A percentile compares a stretch with the other conserved stretches of the same genome.
Evolutionary conservation across 371 early-diverging fungal genomes (phyloP).

Genomic region (Mucor indicus): DNA sequence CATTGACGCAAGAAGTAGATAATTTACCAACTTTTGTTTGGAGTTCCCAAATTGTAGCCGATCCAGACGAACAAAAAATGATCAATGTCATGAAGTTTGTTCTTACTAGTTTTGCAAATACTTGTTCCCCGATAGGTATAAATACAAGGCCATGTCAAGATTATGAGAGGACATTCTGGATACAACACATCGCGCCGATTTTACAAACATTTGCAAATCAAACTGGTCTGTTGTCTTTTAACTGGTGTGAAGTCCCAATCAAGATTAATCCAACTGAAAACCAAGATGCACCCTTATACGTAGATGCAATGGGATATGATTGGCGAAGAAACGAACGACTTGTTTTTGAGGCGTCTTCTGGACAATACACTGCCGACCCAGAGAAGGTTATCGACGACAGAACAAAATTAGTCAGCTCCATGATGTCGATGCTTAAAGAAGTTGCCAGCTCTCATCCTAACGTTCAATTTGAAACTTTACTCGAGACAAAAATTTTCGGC

Average conservation of each 20-base stretch:
- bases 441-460: conserved; percentile 6
- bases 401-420: conserved; percentile 4
- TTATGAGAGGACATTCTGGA: conserved; percentile 4
- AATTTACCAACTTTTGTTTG: conserved; percentile 1
- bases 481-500: conserved; percentile 4
- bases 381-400: conserved; percentile 13
- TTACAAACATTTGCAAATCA: conserved; percentile 7
- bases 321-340: conserved; percentile 1
- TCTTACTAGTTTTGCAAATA: background rate
- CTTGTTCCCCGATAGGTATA: background rate
- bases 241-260: conserved; percentile 3
- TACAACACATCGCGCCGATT: background rate
- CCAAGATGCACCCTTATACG: background rate
- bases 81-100: conserved; percentile 1
- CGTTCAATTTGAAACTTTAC: conserved; percentile 2
- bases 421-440: conserved; percentile 10
- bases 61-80: background rate
- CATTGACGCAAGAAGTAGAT: background rate
- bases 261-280: background rate
- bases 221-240: conserved; percentile 1
- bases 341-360: conserved; percentile 10
- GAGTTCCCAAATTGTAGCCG: background rate
- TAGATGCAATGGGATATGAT: conserved; percentile 6
- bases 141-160: background rate
- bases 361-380: conserved; percentile 3